These are phyloP conservation scores for Solioccasus polychromus DNA, from an alignment of 768 basidiomycete genomes.

Conservation along the genomic window DNA sequence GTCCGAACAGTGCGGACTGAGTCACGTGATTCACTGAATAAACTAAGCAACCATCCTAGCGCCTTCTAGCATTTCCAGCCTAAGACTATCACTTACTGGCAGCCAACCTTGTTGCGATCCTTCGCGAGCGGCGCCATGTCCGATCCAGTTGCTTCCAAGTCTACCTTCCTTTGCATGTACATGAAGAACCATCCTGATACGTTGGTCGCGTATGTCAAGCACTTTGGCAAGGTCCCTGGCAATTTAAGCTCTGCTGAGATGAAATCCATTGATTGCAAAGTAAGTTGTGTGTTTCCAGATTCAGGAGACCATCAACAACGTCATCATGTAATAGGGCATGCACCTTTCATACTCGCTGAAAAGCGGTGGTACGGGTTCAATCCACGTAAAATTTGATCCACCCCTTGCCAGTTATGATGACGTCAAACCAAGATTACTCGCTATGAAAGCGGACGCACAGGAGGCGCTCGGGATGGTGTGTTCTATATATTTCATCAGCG, in stretches of 20 bases:
- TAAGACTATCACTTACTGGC: background rate
- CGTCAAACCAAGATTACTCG: conserved; percentile 73
- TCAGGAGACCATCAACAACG: background rate
- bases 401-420: conserved; percentile 74
- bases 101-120: too few species aligned
- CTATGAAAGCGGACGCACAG: conserved; percentile 80
- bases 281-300: conserved; percentile 21
- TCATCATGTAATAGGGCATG: conserved; percentile 52
- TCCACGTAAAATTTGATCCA: conserved; percentile 63
- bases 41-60: too few species aligned
- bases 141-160: conserved; percentile 75
- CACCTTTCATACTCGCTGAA: conserved; percentile 61
- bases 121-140: conserved; percentile 38
- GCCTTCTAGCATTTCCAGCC: background rate
- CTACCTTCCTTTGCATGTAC: conserved; percentile 76
- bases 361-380: conserved; percentile 41
- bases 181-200: conserved; percentile 85
- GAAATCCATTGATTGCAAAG: conserved; percentile 67
- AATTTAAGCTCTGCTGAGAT: conserved; percentile 62
- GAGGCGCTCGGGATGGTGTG: conserved; percentile 77
- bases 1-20: too few species aligned
- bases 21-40: too few species aligned
- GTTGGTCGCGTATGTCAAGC: conserved; percentile 77
- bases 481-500: background rate
- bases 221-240: conserved; percentile 64